Evolutionary conservation across 495 filamentous ascomycete species (phyloP).

Genomic region (Poronia punctata): DNA sequence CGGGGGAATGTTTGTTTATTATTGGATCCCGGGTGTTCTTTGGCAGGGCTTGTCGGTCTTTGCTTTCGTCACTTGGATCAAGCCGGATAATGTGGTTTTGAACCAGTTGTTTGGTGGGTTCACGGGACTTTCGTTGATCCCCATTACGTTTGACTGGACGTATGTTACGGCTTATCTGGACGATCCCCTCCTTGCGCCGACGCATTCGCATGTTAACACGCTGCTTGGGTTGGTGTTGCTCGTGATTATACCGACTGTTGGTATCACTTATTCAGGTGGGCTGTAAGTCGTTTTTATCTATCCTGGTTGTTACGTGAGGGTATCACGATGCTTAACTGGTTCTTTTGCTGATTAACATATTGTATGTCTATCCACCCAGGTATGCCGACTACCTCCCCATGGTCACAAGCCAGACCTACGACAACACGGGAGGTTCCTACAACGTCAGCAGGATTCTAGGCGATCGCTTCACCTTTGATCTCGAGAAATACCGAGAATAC

Average conservation of each 20-base stretch:
- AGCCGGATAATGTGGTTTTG: slow-evolving; percentile 48
- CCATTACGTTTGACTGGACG: slow-evolving; percentile 61
- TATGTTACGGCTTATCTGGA: slow-evolving; percentile 53
- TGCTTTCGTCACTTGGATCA: slow-evolving; percentile 49
- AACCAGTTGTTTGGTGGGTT: slow-evolving; percentile 58
- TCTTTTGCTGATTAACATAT: too few species aligned
- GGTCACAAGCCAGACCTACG: slow-evolving; percentile 48
- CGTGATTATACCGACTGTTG: slow-evolving; percentile 46
- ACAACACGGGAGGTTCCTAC: slow-evolving; percentile 48
- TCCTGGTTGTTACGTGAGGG: too few species aligned
- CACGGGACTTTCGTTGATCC: slow-evolving; percentile 53
- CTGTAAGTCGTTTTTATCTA: slow-evolving; percentile 36
- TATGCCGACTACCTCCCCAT: slow-evolving; percentile 25
- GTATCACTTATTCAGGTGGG: slow-evolving; percentile 44
- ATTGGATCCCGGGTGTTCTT: slow-evolving; percentile 51
- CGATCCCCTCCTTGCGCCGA: slow-evolving; percentile 52
- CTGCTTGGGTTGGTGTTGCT: slow-evolving; percentile 49
- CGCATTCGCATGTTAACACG: slow-evolving; percentile 50
- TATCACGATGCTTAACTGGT: too few species aligned
- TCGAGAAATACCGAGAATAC: slow-evolving; percentile 46
- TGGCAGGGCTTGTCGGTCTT: slow-evolving; percentile 43
- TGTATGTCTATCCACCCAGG: too few species aligned
- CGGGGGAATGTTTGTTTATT: slow-evolving; percentile 51
- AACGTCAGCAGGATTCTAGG: slow-evolving; percentile 49
- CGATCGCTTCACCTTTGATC: slow-evolving; percentile 46